Base-by-base conservation (phyloP, 2,329 filamentous ascomycete genomes). In the Esteya vermicola region DNA sequence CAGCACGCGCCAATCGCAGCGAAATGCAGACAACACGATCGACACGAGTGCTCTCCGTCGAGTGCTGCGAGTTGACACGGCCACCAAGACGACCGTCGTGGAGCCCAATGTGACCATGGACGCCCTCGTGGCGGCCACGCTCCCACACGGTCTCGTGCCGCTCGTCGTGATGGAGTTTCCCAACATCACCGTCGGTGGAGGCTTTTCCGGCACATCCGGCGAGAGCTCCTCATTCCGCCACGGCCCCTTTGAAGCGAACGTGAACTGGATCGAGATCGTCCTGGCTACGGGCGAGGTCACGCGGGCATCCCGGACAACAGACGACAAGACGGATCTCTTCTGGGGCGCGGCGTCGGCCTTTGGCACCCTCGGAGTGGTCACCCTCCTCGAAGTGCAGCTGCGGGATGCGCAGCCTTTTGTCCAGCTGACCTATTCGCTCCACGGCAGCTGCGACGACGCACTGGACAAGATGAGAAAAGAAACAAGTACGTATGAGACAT, bases 31-130 rank as follows among this genome's bases (percentile, higher is more conserved):
- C 52, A 71, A 71, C 49, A 70, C 75, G 10, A 64, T 88, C 41
- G 78, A 85, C 54, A 85, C 78, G 28, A 79, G 75, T 56, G 52
- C 54, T 4, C 67, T 88, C 9, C 67, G 64, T 47, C 67, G 72
- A 54, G 70, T 88, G 14, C 60, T 88, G 9, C 57, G 63, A 8
- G 60, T 88, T 35, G 69, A 85, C 51, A 54, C 49, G 0, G 49
- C 57, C 2, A 54, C 53, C 6, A 67, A 64, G 46, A 78, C 69
- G 4, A 78, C 70, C 0, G 19, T 74, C 0, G 77, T 81, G 1
- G 77, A 83, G 50, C 76, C 78, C 0, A 83, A 82, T 47, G 77
- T 83, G 4, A n/a, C n/a, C n/a, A n/a, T n/a, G n/a, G n/a, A n/a
- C n/a, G n/a, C n/a, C n/a, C n/a, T n/a, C n/a, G n/a, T 81, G 1